These are phyloP conservation scores for Fusarium protoensiforme DNA, from an alignment of 2,329 filamentous ascomycete species.

Conservation along the genomic window DNA sequence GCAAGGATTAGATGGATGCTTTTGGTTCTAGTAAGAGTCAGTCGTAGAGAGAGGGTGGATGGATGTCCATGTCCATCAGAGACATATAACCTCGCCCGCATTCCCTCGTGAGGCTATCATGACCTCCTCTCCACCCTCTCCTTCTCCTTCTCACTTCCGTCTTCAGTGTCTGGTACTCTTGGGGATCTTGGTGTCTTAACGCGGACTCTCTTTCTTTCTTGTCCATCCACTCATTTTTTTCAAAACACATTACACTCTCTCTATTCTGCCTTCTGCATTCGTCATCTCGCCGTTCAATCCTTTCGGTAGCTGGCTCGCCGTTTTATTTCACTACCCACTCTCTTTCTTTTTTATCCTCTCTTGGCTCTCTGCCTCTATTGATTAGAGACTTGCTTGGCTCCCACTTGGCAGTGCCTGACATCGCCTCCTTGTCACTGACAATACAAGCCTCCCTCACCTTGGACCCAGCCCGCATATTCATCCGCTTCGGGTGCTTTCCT, in stretches of 20 bases:
- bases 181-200: not conserved
- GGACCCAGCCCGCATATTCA: slow-evolving; percentile 1
- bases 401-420: slow-evolving; percentile 32
- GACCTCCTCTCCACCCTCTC: not conserved
- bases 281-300: slow-evolving; percentile 46
- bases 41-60: not conserved
- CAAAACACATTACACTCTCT: not conserved
- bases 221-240: slow-evolving; percentile 2
- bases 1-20: not conserved
- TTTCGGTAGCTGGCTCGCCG: slow-evolving; percentile 46
- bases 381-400: slow-evolving; percentile 24
- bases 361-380: slow-evolving; percentile 25
- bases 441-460: slow-evolving; percentile 22
- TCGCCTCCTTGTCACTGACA: not conserved
- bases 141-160: slow-evolving; percentile 15
- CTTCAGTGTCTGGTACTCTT: slow-evolving; percentile 37
- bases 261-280: slow-evolving; percentile 19
- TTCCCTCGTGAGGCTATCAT: slow-evolving; percentile 38
- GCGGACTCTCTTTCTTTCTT: slow-evolving; percentile 7
- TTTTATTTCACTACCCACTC: slow-evolving; percentile 21
- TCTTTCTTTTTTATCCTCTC: slow-evolving; percentile 7
- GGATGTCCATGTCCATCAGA: slow-evolving; percentile 8
- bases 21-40: not conserved
- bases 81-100: slow-evolving; percentile 42
- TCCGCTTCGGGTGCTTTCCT: slow-evolving; percentile 26